phyloP scores from a whole-genome alignment of 768 basidiomycete genomes.

The Collybia nuda region DNA sequence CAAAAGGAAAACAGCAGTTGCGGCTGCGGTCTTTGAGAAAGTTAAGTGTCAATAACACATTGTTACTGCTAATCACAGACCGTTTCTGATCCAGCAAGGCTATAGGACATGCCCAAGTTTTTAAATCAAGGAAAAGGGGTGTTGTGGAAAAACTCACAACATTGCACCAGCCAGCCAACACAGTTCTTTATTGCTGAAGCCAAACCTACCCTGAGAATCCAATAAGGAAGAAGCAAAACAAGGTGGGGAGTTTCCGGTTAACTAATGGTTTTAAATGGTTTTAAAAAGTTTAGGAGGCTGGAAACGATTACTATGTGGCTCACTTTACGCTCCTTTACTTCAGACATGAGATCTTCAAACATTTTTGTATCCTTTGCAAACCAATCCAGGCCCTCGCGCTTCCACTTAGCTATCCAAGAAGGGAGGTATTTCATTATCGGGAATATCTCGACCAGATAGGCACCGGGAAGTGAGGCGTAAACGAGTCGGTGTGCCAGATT shows the following conservation, averaged over 20 bases:
- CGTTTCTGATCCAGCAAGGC: slow-evolving; percentile 1
- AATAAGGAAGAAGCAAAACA: background rate
- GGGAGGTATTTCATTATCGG: slow-evolving; percentile 1
- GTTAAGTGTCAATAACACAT: too few species aligned
- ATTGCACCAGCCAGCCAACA: background rate
- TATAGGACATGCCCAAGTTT: background rate
- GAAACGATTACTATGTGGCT: background rate
- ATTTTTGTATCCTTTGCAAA: background rate
- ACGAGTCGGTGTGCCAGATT: background rate
- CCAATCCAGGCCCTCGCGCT: background rate
- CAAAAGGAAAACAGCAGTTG: background rate
- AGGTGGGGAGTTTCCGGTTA: background rate
- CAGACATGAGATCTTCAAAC: background rate
- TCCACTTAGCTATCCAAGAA: background rate
- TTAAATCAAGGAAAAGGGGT: too few species aligned
- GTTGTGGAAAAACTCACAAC: background rate
- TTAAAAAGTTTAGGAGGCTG: background rate
- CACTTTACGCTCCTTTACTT: background rate
- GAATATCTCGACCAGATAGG: slow-evolving; percentile 1
- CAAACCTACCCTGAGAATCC: background rate
- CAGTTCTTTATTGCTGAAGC: background rate
- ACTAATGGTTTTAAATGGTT: background rate
- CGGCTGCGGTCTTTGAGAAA: background rate
- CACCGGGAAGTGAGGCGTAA: background rate
- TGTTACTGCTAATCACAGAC: too few species aligned